A percentile compares a stretch with the other conserved stretches of the same genome.
Conservation (phyloP, 75 land plant genomes). For the Cunninghamia lanceolata region DNA sequence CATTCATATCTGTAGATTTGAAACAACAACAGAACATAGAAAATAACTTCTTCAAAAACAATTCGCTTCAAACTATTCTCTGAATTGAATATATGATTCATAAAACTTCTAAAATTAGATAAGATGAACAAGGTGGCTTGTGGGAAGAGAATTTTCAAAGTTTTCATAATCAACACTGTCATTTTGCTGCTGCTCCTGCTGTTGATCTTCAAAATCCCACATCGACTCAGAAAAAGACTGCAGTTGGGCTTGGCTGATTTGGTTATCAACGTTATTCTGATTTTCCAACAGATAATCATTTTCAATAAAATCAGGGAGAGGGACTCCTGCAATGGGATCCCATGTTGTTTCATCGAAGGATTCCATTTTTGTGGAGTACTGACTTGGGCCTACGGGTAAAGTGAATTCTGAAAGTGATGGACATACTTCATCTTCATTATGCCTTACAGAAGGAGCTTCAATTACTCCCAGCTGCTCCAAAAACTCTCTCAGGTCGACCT, state of each 20-base stretch:
- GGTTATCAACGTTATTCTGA: neutral
- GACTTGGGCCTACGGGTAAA: neutral
- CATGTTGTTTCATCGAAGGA: neutral
- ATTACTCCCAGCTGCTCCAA: constrained; percentile 63
- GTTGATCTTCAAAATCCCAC: neutral
- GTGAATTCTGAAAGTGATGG: neutral
- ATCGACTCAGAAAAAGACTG: neutral
- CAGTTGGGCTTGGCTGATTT: neutral
- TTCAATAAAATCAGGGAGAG: neutral
- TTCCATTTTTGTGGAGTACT: neutral
- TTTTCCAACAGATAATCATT: neutral
- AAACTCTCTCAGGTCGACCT: constrained; percentile 69
- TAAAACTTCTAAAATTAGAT: no score
- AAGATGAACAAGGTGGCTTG: neutral
- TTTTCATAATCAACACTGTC: neutral
- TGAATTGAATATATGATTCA: neutral
- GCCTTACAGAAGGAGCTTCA: constrained; percentile 9
- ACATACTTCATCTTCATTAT: neutral
- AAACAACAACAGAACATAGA: neutral
- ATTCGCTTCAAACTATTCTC: neutral
- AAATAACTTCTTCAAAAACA: neutral
- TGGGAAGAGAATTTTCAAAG: neutral
- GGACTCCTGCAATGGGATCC: neutral
- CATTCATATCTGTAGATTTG: neutral
- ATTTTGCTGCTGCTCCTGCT: neutral